A percentile compares a stretch with the other conserved stretches of the same genome.
These are phyloP conservation scores for Bruguiera parviflora DNA, from an alignment of 345 rosid genomes.

Conservation along the genomic window DNA sequence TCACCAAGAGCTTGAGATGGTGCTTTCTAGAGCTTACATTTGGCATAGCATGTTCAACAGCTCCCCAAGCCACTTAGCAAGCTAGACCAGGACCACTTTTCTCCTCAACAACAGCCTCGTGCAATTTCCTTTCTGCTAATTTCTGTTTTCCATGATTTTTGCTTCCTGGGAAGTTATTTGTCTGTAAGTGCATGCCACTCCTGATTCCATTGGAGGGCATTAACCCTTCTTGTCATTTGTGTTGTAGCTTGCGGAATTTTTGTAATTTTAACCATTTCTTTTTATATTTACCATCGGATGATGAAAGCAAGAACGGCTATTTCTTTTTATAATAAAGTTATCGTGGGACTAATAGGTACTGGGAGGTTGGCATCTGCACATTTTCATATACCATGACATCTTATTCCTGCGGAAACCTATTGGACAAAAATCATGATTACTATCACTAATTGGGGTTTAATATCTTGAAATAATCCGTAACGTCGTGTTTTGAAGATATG, in stretches of 20 bases:
- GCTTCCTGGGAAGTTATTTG: neutral
- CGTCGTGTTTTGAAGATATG: too few relatives aligned
- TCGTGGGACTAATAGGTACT: neutral
- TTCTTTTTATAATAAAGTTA: neutral
- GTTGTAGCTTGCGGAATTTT: conserved; percentile 2
- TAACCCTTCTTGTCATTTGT: neutral
- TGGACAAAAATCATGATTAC: neutral
- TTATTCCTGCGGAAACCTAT: neutral
- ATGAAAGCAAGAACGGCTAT: neutral
- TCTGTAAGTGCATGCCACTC: neutral
- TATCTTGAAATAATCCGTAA: too few relatives aligned
- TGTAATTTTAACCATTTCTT: neutral
- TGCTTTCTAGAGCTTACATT: conserved; percentile 78
- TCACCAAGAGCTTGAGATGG: conserved; percentile 88
- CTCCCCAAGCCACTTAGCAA: conserved; percentile 64
- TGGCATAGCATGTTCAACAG: conserved; percentile 94
- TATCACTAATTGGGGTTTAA: too few relatives aligned
- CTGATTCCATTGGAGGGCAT: neutral
- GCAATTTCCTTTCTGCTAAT: neutral
- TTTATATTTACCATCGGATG: conserved; percentile 2
- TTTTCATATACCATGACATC: too few relatives aligned
- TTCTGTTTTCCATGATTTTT: conserved; percentile 2
- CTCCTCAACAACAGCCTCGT: neutral
- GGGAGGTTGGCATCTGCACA: too few relatives aligned
- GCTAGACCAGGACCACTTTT: neutral